Percentiles rank a stretch among this genome's conserved stretches.
phyloP scores from a whole-genome alignment of 1,284 basidiomycete genomes.

The Mrakiaceae sp. region DNA sequence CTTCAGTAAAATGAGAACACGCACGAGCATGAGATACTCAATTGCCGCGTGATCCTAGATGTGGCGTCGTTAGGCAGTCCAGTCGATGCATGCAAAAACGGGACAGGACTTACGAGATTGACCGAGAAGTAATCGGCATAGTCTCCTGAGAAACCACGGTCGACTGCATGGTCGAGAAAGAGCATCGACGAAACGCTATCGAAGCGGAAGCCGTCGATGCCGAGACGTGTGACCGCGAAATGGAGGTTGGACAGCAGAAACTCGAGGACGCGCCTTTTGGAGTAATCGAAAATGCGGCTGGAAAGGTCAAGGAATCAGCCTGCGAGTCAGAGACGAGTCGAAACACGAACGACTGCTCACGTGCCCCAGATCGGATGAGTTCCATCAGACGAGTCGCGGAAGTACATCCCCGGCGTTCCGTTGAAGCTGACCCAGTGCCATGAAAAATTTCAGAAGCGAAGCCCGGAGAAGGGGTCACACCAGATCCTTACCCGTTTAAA shows the following conservation, averaged over 20 bases:
- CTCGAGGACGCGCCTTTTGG: slow-evolving; percentile 13
- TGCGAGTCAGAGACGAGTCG: background rate
- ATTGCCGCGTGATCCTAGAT: slow-evolving; percentile 17
- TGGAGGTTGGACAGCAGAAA: slow-evolving; percentile 19
- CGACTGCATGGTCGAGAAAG: slow-evolving; percentile 14
- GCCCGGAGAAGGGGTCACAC: background rate
- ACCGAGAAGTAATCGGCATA: slow-evolving; percentile 19
- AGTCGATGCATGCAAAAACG: background rate
- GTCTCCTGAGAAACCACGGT: slow-evolving; percentile 14
- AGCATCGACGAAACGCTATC: slow-evolving; percentile 18
- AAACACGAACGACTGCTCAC: slow-evolving; percentile 3
- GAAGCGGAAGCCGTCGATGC: slow-evolving; percentile 21
- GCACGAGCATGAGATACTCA: slow-evolving; percentile 18
- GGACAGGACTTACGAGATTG: background rate
- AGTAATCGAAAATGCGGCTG: slow-evolving; percentile 20
- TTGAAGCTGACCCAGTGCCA: slow-evolving; percentile 13
- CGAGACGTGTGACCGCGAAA: slow-evolving; percentile 16
- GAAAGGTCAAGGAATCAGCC: background rate
- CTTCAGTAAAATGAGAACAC: background rate
- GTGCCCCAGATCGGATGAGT: slow-evolving; percentile 20
- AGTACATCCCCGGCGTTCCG: slow-evolving; percentile 12
- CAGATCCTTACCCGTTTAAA: slow-evolving; percentile 9
- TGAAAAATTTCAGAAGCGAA: background rate
- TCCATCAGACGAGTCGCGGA: slow-evolving; percentile 7
- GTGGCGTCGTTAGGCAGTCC: too few relatives aligned